Percentiles rank a stretch among this genome's conserved stretches.
These are phyloP conservation scores for Myriosclerotinia scirpicola DNA, from an alignment of 2,329 filamentous ascomycete genomes.

Conservation along the genomic window DNA sequence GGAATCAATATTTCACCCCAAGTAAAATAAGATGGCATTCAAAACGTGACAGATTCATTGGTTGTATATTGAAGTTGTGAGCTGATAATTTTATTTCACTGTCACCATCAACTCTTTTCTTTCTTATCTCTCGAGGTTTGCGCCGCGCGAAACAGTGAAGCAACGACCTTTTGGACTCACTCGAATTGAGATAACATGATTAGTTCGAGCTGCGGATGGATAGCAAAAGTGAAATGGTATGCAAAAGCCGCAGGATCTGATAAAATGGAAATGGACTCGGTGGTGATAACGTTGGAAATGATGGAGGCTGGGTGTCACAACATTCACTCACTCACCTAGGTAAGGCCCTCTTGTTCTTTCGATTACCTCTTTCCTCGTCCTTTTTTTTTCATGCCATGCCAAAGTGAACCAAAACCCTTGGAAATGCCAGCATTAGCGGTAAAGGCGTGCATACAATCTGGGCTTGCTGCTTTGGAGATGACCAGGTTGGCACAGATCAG, in stretches of 20 bases:
- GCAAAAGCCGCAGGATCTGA: slow-evolving; percentile 14
- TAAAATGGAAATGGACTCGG: slow-evolving; percentile 8
- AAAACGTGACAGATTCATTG: background rate
- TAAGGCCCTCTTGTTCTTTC: slow-evolving; percentile 9
- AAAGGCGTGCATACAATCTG: slow-evolving; percentile 12
- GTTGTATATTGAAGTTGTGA: slow-evolving; percentile 9
- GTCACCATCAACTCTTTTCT: slow-evolving; percentile 23
- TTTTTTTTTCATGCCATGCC: slow-evolving; percentile 6
- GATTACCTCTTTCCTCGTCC: background rate
- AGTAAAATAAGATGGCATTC: background rate
- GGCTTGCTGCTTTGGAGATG: slow-evolving; percentile 16
- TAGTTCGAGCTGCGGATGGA: slow-evolving; percentile 15
- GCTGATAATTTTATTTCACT: slow-evolving; percentile 28
- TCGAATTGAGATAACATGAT: slow-evolving; percentile 15
- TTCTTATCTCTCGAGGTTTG: slow-evolving; percentile 21
- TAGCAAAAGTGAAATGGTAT: slow-evolving; percentile 21
- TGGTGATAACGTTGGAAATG: slow-evolving; percentile 1
- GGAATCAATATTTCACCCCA: background rate
- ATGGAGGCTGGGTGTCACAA: slow-evolving; percentile 24
- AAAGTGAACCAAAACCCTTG: slow-evolving; percentile 9
- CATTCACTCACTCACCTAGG: slow-evolving; percentile 20
- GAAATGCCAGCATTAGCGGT: slow-evolving; percentile 13
- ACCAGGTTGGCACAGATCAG: slow-evolving; percentile 23
- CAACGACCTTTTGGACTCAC: slow-evolving; percentile 19
- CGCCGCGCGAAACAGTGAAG: slow-evolving; percentile 26